phyloP scores from a whole-genome alignment of 2,329 filamentous ascomycete genomes.

The Colletotrichum nymphaeae region DNA sequence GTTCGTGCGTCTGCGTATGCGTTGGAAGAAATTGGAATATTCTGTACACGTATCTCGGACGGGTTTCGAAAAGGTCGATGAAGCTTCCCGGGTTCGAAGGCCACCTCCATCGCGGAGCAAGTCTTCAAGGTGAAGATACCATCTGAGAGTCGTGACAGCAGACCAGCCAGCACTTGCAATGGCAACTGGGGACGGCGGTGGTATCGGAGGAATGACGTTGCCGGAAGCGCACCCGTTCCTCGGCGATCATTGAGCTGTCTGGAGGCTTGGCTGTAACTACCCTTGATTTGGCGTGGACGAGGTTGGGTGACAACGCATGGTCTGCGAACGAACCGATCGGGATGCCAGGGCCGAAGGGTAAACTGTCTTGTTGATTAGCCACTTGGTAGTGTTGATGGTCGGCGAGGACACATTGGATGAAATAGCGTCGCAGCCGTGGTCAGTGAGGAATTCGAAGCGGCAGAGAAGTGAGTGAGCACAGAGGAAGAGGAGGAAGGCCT shows the following conservation, averaged over 20 bases:
- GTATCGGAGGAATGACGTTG: constrained; percentile 15
- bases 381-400: neutral
- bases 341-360: neutral
- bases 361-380: neutral
- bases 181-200: neutral
- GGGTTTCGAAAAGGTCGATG: neutral
- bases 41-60: neutral
- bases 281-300: neutral
- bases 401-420: neutral
- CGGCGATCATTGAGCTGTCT: neutral
- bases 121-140: neutral
- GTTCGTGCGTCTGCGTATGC: neutral
- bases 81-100: neutral
- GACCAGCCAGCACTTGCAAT: neutral
- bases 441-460: neutral
- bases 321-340: constrained; percentile 12
- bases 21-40: neutral
- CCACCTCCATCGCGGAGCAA: neutral
- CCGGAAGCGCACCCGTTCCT: constrained; percentile 7
- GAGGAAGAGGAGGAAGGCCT: neutral
- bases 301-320: constrained; percentile 12
- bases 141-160: neutral
- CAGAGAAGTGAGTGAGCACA: too few species aligned
- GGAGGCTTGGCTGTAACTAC: neutral
- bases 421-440: neutral